Conservation (phyloP, 768 basidiomycete genomes). For the Amylocystis lapponica region DNA sequence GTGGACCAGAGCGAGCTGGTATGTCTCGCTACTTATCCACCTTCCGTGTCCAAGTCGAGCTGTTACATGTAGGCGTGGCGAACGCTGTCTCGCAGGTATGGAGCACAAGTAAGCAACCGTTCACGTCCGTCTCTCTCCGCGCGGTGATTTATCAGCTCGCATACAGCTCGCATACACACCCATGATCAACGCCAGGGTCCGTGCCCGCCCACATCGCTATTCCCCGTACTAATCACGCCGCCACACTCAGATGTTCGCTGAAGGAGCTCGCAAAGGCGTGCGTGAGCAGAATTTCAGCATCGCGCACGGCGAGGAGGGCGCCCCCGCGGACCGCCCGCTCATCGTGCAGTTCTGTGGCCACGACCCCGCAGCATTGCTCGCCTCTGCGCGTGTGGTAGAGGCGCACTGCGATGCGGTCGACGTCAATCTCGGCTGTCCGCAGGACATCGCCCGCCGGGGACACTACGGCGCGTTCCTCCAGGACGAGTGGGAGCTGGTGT, state of each 20-base stretch:
- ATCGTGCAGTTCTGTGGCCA: conserved; percentile 95
- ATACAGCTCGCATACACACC: conserved; percentile 86
- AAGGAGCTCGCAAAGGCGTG: conserved; percentile 45
- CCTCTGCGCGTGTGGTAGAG: conserved; percentile 73
- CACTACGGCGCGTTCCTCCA: conserved; percentile 88
- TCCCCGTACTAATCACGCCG: neutral
- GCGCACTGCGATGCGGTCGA: conserved; percentile 88
- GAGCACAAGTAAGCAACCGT: conserved; percentile 55
- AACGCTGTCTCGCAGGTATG: conserved; percentile 73
- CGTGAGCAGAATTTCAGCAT: conserved; percentile 66
- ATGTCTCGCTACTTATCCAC: conserved; percentile 24
- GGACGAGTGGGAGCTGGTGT: conserved; percentile 92
- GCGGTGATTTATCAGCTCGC: neutral
- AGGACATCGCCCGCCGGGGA: conserved; percentile 88
- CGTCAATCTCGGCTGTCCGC: conserved; percentile 91
- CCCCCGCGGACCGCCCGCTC: conserved; percentile 70
- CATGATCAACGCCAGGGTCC: conserved; percentile 93
- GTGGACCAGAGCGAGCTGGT: conserved; percentile 97
- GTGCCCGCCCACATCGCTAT: neutral
- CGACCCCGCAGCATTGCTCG: conserved; percentile 70
- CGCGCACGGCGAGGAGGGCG: conserved; percentile 76
- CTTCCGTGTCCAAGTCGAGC: neutral
- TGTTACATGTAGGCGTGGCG: conserved; percentile 72
- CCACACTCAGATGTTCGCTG: conserved; percentile 52
- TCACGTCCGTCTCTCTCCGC: neutral